Percentiles rank a stretch among this genome's conserved stretches.
Evolutionary conservation across 495 filamentous ascomycete genomes (phyloP).

Genomic region (Neurospora tetraspora): DNA sequence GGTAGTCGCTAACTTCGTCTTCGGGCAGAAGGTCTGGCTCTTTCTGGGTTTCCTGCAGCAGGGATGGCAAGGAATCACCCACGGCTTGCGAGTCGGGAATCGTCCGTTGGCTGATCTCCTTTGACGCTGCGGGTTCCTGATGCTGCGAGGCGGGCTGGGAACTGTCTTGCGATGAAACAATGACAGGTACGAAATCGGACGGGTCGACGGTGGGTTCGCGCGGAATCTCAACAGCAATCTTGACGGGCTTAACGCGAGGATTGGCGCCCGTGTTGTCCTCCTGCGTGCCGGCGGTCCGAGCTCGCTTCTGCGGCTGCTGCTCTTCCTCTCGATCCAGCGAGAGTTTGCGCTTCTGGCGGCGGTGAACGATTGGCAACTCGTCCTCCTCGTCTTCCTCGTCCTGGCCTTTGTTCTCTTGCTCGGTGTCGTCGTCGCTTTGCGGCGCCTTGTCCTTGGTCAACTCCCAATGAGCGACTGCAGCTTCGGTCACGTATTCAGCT

Average conservation of each 20-base stretch:
- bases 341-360: background rate
- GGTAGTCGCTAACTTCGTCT: background rate
- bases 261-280: background rate
- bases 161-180: background rate
- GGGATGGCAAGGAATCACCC: constrained; percentile 7
- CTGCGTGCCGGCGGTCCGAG: background rate
- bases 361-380: background rate
- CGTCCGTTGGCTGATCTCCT: constrained; percentile 9
- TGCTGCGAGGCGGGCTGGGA: background rate
- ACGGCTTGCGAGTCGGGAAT: constrained; percentile 25
- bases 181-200: constrained; percentile 3
- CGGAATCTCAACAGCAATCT: constrained; percentile 10
- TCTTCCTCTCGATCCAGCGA: background rate
- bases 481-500: constrained; percentile 20
- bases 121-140: background rate
- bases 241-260: background rate
- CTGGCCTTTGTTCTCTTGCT: background rate
- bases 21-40: background rate
- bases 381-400: background rate
- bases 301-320: background rate
- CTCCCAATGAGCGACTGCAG: constrained; percentile 26
- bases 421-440: constrained; percentile 5
- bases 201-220: constrained; percentile 9
- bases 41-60: background rate
- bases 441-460: constrained; percentile 6